Evolutionary conservation across 1,284 basidiomycete genomes (phyloP).

Genomic region (Pascua sp.): DNA sequence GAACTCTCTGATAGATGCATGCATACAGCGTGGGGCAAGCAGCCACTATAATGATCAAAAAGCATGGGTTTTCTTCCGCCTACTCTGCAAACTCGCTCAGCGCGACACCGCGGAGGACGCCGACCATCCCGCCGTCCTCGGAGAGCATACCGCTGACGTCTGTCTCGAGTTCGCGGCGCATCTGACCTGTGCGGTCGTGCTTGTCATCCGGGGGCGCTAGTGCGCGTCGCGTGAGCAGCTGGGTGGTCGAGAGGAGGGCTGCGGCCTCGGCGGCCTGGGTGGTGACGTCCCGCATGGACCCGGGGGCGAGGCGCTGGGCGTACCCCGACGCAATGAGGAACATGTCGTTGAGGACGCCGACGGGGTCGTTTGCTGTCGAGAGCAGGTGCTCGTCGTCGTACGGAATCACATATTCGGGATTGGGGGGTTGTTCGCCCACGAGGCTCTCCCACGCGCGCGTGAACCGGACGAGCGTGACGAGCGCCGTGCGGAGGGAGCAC

Average conservation of each 20-base stretch:
- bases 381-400: slow-evolving; percentile 17
- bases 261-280: slow-evolving; percentile 44
- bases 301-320: slow-evolving; percentile 56
- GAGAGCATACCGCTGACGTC: slow-evolving; percentile 66
- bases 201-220: slow-evolving; percentile 11
- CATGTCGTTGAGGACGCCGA: slow-evolving; percentile 61
- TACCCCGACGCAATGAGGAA: slow-evolving; percentile 55
- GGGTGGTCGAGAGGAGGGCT: slow-evolving; percentile 30
- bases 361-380: slow-evolving; percentile 27
- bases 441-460: slow-evolving; percentile 68
- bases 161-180: slow-evolving; percentile 63
- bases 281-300: slow-evolving; percentile 53
- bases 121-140: slow-evolving; percentile 52
- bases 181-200: slow-evolving; percentile 12
- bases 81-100: slow-evolving; percentile 36
- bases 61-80: not conserved
- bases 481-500: slow-evolving; percentile 63
- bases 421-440: slow-evolving; percentile 63
- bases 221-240: slow-evolving; percentile 55
- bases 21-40: too few species aligned
- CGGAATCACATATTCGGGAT: slow-evolving; percentile 11
- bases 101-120: slow-evolving; percentile 61
- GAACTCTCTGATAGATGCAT: too few species aligned
- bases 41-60: too few species aligned
- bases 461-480: slow-evolving; percentile 66